Evolutionary conservation across 805 yeast genomes (phyloP).

Genomic region (Torulaspora microellipsoides): DNA sequence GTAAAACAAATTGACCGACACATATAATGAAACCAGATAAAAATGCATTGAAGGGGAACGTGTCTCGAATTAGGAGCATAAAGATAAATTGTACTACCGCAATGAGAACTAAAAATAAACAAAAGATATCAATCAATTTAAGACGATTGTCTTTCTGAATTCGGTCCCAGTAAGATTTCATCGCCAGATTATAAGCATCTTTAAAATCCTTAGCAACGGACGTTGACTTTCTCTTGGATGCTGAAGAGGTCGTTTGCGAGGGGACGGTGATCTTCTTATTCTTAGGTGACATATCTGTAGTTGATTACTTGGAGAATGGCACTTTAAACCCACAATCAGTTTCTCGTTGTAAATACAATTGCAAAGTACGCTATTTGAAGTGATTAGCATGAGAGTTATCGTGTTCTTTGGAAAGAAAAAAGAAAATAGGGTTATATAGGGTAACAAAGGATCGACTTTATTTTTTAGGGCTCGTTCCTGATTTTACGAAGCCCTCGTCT

Average conservation of each 20-base stretch:
- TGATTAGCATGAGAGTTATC: too few relatives aligned
- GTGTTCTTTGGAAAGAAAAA: too few relatives aligned
- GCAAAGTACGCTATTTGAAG: too few relatives aligned
- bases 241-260: constrained; percentile 1
- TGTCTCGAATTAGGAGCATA: constrained; percentile 66
- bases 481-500: too few relatives aligned
- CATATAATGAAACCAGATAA: constrained; percentile 88
- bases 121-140: constrained; percentile 70
- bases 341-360: too few relatives aligned
- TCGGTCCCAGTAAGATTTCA: constrained; percentile 23
- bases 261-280: constrained; percentile 3
- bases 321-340: neutral
- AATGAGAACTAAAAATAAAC: constrained; percentile 64
- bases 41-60: constrained; percentile 95
- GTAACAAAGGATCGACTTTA: too few relatives aligned
- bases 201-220: constrained; percentile 23
- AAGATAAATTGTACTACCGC: constrained; percentile 79
- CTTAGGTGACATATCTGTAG: constrained; percentile 6
- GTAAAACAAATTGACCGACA: constrained; percentile 92
- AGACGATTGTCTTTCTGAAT: constrained; percentile 41
- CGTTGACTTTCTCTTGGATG: constrained; percentile 4
- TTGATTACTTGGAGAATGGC: neutral
- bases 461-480: too few relatives aligned
- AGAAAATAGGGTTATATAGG: too few relatives aligned
- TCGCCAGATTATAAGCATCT: constrained; percentile 26